phyloP scores from a whole-genome alignment of 345 rosid genomes.

The Aquilaria malaccensis region DNA sequence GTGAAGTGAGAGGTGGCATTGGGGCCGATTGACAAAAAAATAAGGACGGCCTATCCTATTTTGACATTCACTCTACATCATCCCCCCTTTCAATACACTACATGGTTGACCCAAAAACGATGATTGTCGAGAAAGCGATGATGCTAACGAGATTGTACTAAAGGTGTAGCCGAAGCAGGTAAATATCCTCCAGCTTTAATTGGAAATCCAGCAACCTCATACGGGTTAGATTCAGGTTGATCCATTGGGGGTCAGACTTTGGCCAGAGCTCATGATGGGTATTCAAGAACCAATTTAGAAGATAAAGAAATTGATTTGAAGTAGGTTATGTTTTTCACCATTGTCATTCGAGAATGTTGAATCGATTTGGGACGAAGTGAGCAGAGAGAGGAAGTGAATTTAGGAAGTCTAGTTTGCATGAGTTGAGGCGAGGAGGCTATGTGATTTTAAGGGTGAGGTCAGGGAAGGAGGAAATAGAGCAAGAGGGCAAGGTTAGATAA shows the following conservation, averaged over 20 bases:
- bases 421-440: no score
- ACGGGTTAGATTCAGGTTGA: constrained; percentile 58
- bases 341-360: no score
- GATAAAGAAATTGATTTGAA: constrained; percentile 1
- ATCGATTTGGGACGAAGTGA: no score
- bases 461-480: no score
- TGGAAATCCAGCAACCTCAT: constrained; percentile 74
- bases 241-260: constrained; percentile 18
- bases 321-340: not conserved
- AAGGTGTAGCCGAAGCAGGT: constrained; percentile 72
- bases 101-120: constrained; percentile 61
- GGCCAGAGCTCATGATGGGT: constrained; percentile 29
- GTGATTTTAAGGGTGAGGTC: no score
- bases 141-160: constrained; percentile 71
- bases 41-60: no score
- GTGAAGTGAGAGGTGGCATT: constrained; percentile 75
- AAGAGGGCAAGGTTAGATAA: no score
- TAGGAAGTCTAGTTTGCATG: no score
- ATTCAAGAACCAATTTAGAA: not conserved
- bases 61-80: no score
- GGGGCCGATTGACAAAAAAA: constrained; percentile 28
- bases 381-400: no score
- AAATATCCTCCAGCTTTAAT: constrained; percentile 51
- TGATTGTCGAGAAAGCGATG: constrained; percentile 50
- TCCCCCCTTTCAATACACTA: no score